Evolutionary conservation across 371 early-diverging fungal species (phyloP), one percentile per base, ranked within the genome.

Genomic region (Mortierella sp.): DNA sequence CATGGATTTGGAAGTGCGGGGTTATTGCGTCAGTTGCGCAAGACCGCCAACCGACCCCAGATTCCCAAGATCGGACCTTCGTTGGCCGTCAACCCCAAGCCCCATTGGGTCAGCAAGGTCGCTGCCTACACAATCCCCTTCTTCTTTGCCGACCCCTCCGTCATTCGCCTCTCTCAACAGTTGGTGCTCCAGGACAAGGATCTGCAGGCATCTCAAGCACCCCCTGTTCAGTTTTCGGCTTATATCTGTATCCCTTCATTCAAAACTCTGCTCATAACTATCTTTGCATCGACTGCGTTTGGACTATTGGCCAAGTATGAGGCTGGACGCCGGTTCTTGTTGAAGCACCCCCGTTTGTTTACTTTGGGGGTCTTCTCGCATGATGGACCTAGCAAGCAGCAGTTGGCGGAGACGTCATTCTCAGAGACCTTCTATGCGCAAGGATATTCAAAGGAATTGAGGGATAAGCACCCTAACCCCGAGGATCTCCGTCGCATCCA

Each of bases 181-280:
- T 41, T 92, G 80, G 82, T 84, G 58, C 58, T 88, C 35, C 74
- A 80, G 74, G 76, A 85, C 58, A 81, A 78, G 35, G 83, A 84
- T 41, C 77, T 79, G 55, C 60, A 76, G 58, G 74, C 79, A 24
- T 56, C 72, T 12, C 78, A 89, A 55, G 88, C 90, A 16, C 93
- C 93, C 1, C 89, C 93, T 0, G 87, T 92, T 48, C 93, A 93
- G 70, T 93, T 94, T 79, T 87, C 92, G 1, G 93, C 91, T 8
- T 94, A 93, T 71, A 72, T 94, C 44, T 83, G 92, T 29, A 78
- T 94, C 41, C 90, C 92, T 32, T 89, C 90, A 1, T 80, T 92
- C n/a, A 88, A 88, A 83, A 81, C 81, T 6, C 72, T 93, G n/a
- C 76, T 82, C 12, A 70, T 76, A 58, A 74, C 88, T 14, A 79